Evolutionary conservation across 768 basidiomycete species (phyloP).

Genomic region (Termitomyces sp.): DNA sequence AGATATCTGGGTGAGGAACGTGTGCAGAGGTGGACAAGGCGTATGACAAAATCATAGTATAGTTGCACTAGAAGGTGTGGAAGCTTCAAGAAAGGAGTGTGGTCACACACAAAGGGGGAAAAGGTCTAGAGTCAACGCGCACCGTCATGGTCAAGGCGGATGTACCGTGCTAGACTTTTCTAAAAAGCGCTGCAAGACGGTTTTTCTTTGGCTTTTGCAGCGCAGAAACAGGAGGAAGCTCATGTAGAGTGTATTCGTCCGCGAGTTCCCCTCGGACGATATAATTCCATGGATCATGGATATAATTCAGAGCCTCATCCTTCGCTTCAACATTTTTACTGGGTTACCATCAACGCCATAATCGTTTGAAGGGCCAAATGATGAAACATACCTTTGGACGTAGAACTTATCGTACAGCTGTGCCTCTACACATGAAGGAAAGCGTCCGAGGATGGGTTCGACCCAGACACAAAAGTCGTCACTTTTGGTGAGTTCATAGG

Average conservation of each 20-base stretch:
- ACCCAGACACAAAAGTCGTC: conserved; percentile 36
- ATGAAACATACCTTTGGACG: conserved; percentile 7
- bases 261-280: background rate
- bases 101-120: background rate
- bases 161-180: background rate
- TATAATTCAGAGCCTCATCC: conserved; percentile 4
- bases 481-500: conserved; percentile 30
- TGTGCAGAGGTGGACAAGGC: too few relatives aligned
- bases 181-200: conserved; percentile 3
- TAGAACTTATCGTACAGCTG: conserved; percentile 11
- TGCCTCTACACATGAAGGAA: conserved; percentile 8
- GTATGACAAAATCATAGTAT: too few relatives aligned
- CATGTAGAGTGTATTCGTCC: conserved; percentile 2
- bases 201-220: background rate
- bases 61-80: too few relatives aligned
- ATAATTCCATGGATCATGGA: conserved; percentile 9
- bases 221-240: conserved; percentile 1
- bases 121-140: background rate
- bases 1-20: background rate
- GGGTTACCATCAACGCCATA: background rate
- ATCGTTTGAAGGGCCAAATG: background rate
- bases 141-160: too few relatives aligned
- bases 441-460: conserved; percentile 14
- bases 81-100: background rate
- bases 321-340: conserved; percentile 10